Conservation (phyloP, 257 asterid genomes). For the Paraleonurus japonicus region DNA sequence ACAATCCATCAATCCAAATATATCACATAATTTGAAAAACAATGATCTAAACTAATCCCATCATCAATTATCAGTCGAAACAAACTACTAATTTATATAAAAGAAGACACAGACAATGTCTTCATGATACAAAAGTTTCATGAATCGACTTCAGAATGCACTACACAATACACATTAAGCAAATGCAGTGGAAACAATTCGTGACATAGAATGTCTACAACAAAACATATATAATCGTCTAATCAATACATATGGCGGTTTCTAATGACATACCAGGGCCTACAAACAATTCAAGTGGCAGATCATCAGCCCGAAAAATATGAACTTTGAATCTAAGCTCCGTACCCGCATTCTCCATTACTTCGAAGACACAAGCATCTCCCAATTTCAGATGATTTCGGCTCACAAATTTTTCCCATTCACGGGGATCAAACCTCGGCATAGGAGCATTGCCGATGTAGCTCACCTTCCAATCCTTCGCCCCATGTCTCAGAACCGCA, state of each 20-base stretch:
- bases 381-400: background rate
- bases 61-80: no score
- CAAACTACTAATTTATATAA: no score
- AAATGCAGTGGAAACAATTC: background rate
- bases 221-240: background rate
- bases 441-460: background rate
- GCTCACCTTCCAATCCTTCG: background rate
- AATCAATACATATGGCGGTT: conserved; percentile 14
- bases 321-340: background rate
- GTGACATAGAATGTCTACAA: background rate
- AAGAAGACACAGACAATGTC: no score
- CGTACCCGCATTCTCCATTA: background rate
- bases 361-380: background rate
- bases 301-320: conserved; percentile 24
- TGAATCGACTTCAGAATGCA: no score
- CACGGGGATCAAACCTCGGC: background rate
- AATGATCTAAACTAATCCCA: no score
- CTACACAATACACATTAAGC: no score
- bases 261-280: conserved; percentile 6
- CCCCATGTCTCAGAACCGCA: background rate
- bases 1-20: no score
- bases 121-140: no score
- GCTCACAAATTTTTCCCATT: background rate
- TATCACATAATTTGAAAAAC: no score
- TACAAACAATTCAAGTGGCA: conserved; percentile 14